A percentile compares a stretch with the other conserved stretches of the same genome.
Evolutionary conservation across 768 basidiomycete genomes (phyloP).

Genomic region (Mycena galericulata): DNA sequence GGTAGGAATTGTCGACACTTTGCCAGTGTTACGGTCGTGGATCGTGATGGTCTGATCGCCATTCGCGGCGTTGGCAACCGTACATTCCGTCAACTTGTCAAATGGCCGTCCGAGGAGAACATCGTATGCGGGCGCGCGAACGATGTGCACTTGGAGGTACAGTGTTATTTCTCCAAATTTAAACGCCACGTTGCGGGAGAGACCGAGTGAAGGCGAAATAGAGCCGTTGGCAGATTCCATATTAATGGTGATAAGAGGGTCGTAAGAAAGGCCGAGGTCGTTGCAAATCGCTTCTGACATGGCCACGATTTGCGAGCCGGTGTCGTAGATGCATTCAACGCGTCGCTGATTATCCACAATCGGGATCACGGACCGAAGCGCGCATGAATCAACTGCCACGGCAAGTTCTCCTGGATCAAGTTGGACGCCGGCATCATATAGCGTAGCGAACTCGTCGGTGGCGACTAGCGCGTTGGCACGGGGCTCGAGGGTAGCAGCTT

Average conservation of each 20-base stretch:
- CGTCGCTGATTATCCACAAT: neutral
- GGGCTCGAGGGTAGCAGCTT: too few relatives aligned
- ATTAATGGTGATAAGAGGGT: neutral
- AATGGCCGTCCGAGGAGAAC: constrained; percentile 22
- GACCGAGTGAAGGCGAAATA: neutral
- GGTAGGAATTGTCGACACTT: neutral
- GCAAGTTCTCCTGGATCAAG: constrained; percentile 1
- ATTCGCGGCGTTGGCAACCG: neutral
- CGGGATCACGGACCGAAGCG: constrained; percentile 18
- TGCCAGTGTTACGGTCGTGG: constrained; percentile 11
- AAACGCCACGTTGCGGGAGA: constrained; percentile 28
- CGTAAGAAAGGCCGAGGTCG: neutral
- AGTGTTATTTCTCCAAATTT: constrained; percentile 14
- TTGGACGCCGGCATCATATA: neutral
- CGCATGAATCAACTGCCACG: constrained; percentile 18
- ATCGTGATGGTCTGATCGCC: constrained; percentile 7
- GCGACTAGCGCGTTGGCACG: neutral
- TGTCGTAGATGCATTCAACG: constrained; percentile 34
- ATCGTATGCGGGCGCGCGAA: constrained; percentile 22
- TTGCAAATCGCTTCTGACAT: constrained; percentile 38
- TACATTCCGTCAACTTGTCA: constrained; percentile 8
- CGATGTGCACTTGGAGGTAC: constrained; percentile 26
- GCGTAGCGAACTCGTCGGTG: too few relatives aligned
- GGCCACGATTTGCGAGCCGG: constrained; percentile 36
- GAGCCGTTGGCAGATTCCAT: constrained; percentile 14